phyloP scores from a whole-genome alignment of 139 green algal genomes.

The Coelastrella sp. region DNA sequence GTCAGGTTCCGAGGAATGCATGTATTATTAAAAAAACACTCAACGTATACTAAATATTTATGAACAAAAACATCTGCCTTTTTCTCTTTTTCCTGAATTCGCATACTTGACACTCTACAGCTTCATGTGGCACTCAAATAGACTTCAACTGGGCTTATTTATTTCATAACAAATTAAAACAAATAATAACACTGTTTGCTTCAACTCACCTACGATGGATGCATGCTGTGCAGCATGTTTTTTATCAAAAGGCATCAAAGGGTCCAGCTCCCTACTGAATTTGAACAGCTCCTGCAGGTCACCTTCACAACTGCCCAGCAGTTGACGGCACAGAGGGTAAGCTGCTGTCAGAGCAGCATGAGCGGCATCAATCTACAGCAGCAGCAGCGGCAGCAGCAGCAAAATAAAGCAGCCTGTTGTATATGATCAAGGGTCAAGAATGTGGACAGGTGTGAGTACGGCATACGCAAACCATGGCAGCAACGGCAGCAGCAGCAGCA shows the following conservation, averaged over 20 bases:
- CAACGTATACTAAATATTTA: too few species aligned
- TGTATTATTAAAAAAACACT: too few species aligned
- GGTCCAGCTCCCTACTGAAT: conserved; percentile 29
- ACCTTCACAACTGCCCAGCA: conserved; percentile 15
- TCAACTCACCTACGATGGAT: conserved; percentile 31
- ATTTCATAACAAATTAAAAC: too few species aligned
- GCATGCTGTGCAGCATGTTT: conserved; percentile 39
- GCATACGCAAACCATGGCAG: too few species aligned
- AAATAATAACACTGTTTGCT: not conserved
- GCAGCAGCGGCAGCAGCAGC: not conserved
- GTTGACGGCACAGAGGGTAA: not conserved
- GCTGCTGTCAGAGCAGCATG: conserved; percentile 12
- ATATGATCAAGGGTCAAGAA: too few species aligned
- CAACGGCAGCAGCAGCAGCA: not conserved
- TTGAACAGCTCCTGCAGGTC: not conserved
- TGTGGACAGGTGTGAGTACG: too few species aligned
- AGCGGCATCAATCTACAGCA: not conserved
- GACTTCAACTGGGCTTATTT: too few species aligned
- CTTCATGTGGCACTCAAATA: not conserved
- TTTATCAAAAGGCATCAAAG: conserved; percentile 39
- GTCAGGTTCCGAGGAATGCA: too few species aligned
- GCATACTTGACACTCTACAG: not conserved
- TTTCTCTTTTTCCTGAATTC: not conserved
- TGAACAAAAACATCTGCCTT: too few species aligned
- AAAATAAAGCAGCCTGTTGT: too few species aligned